Percentiles rank a stretch among this genome's conserved stretches.
These are phyloP conservation scores for Tetrapisispora iriomotensis DNA, from an alignment of 805 yeast genomes.

Conservation along the genomic window DNA sequence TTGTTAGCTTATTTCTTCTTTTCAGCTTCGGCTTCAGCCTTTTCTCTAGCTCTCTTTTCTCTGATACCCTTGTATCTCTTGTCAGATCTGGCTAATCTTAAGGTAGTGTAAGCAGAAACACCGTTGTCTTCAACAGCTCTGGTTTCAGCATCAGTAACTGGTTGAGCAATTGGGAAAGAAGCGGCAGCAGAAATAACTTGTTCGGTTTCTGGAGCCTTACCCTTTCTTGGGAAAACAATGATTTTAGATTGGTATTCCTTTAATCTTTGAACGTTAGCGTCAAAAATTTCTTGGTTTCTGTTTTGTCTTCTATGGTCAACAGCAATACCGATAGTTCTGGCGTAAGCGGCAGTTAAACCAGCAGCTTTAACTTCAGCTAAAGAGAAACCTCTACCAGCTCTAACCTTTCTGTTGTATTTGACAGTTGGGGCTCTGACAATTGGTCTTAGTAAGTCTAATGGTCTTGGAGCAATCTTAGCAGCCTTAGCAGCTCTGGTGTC, in stretches of 20 bases:
- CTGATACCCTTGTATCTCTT: conserved; percentile 92
- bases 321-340: conserved; percentile 97
- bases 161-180: conserved; percentile 86
- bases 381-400: conserved; percentile 99
- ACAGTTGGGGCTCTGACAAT: conserved; percentile 97
- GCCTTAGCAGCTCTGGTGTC: conserved; percentile 88
- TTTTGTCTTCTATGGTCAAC: conserved; percentile 99
- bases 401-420: conserved; percentile 98
- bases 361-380: conserved; percentile 97
- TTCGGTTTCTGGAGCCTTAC: conserved; percentile 67
- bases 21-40: conserved; percentile 99
- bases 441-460: conserved; percentile 93
- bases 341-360: conserved; percentile 87
- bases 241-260: conserved; percentile 92
- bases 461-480: conserved; percentile 94
- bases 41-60: conserved; percentile 94
- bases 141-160: conserved; percentile 61
- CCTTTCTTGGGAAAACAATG: conserved; percentile 91
- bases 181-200: conserved; percentile 69
- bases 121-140: conserved; percentile 76
- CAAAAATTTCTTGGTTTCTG: conserved; percentile 93
- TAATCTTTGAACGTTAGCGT: conserved; percentile 91
- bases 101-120: conserved; percentile 85
- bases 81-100: conserved; percentile 90
- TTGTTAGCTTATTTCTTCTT: conserved; percentile 65